Evolutionary conservation across 257 asterid species (phyloP).

Genomic region (Solanum virginianum): DNA sequence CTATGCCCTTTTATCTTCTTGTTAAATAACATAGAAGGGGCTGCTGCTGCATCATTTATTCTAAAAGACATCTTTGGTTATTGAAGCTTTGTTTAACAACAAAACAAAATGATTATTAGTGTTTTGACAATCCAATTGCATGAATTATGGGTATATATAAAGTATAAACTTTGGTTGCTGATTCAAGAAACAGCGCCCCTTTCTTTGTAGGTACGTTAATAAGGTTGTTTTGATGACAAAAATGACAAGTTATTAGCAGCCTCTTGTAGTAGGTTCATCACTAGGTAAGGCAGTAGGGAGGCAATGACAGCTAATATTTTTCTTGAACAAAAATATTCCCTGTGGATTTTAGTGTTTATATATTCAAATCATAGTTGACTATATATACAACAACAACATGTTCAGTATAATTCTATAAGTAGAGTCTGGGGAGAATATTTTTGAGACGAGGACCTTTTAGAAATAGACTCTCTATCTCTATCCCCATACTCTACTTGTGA

Average conservation of each 20-base stretch:
- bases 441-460: too few species aligned
- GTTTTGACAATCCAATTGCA: not conserved
- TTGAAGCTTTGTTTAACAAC: not conserved
- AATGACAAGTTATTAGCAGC: not conserved
- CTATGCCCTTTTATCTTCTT: constrained; percentile 9
- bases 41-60: constrained; percentile 13
- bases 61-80: not conserved
- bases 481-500: too few species aligned
- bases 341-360: not conserved
- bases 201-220: not conserved
- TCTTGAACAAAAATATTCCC: constrained; percentile 18
- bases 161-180: not conserved
- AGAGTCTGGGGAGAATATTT: too few species aligned
- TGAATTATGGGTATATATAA: not conserved
- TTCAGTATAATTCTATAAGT: too few species aligned
- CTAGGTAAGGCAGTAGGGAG: constrained; percentile 14
- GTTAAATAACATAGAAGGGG: not conserved
- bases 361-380: not conserved
- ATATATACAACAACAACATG: not conserved
- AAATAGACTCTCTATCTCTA: too few species aligned
- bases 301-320: constrained; percentile 33
- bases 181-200: not conserved
- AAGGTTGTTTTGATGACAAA: constrained; percentile 2
- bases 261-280: constrained; percentile 2
- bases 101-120: not conserved